Percentiles rank a stretch among this genome's conserved stretches.
Conservation (phyloP, 495 filamentous ascomycete genomes). For the Neurospora sp. region DNA sequence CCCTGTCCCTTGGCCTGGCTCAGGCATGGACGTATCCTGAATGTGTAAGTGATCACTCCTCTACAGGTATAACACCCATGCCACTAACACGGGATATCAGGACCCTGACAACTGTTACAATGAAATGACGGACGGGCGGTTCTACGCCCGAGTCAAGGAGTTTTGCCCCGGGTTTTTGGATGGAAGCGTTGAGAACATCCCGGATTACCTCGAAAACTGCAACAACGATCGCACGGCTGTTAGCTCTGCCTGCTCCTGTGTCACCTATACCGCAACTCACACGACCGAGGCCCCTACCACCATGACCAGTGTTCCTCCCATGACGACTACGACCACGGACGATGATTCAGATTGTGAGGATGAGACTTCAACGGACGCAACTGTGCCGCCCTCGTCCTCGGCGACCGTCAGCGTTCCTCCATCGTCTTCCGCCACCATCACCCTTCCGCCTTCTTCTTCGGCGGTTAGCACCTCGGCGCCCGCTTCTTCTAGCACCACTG, state of each 20-base stretch:
- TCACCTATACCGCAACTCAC: constrained; percentile 20
- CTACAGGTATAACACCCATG: not conserved
- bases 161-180: constrained; percentile 20
- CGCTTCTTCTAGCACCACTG: constrained; percentile 14
- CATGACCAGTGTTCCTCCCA: not conserved
- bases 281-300: constrained; percentile 5
- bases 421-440: too few species aligned
- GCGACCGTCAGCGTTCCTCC: too few species aligned
- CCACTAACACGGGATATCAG: constrained; percentile 7
- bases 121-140: constrained; percentile 19
- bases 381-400: too few species aligned
- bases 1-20: constrained; percentile 15
- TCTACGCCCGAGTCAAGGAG: constrained; percentile 7
- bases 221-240: constrained; percentile 9
- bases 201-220: constrained; percentile 21
- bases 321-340: not conserved
- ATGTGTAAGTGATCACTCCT: constrained; percentile 16
- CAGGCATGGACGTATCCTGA: constrained; percentile 20
- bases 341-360: not conserved
- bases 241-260: constrained; percentile 30
- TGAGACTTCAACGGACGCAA: too few species aligned
- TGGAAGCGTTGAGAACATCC: constrained; percentile 17
- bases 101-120: constrained; percentile 25
- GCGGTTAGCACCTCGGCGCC: not conserved
- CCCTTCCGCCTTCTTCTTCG: too few species aligned